Base-by-base conservation (phyloP, 345 rosid genomes). In the Citrus maxima region DNA sequence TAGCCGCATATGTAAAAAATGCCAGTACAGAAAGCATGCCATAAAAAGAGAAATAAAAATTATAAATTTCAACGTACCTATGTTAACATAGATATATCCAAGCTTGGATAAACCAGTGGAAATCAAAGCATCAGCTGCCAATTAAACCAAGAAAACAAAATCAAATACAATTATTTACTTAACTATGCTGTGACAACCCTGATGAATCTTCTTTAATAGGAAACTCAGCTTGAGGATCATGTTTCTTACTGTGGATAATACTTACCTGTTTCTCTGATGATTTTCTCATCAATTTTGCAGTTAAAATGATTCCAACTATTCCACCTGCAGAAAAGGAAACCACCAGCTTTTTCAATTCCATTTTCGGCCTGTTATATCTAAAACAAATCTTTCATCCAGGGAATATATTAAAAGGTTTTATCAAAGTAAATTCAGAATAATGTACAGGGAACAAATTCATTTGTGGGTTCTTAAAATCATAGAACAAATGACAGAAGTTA, bases 261-360 rank as follows among this genome's bases (percentile, higher is more conserved):
- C 54, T 80, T 78, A 93, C 99, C 97, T 30, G 98, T 90, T 83
- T 89, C 88, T 84, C 65, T 92, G 84, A 96, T 94, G 35, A 87
- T 81, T 14, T 64, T 86, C 79, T 93, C 99, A 40, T 87, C 79
- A 73, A 96, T 90, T 24, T 79, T 70, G 82, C 98, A 96, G 60
- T 60, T 18, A 70, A 93, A 94, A 85, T 96, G 98, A 71, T 96
- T 96, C 98, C 99, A 96, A 80, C 98, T 94, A 68, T 91, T 96
- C 99, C 98, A 96, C 78, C 98, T 96, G 76, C 86, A 86, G 1
- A 67, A 80, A 42, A 72, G 12, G 13, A 73, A 61, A 40, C 58
- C 19, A 18, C 51, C 35, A 19, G 27, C 40, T 59, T 68, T 51
- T 28, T 35, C 18, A 19, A 13, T 40, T 18, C 9, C 7, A 73